phyloP scores from a whole-genome alignment of 140 eudicot genomes.

The Bidens hawaiensis region DNA sequence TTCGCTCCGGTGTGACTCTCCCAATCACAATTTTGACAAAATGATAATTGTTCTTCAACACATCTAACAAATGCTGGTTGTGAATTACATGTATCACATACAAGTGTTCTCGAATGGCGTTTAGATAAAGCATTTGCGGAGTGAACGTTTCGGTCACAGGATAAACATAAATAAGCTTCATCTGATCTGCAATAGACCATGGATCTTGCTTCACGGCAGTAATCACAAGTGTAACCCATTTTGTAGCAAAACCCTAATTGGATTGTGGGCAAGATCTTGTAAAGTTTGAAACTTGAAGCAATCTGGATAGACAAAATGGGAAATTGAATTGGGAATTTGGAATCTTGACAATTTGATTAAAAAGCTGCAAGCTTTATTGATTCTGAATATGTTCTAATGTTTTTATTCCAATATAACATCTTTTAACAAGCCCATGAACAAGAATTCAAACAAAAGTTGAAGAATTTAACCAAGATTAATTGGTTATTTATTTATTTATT shows the following conservation, averaged over 20 bases:
- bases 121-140: constrained; percentile 82
- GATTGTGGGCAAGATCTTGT: neutral
- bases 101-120: constrained; percentile 80
- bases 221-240: constrained; percentile 78
- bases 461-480: too few species aligned
- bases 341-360: constrained; percentile 19
- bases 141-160: constrained; percentile 84
- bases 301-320: constrained; percentile 17
- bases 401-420: constrained; percentile 2
- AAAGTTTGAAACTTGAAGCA: constrained; percentile 2
- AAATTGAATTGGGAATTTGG: constrained; percentile 2
- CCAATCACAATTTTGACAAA: constrained; percentile 81
- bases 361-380: constrained; percentile 17
- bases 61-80: constrained; percentile 80
- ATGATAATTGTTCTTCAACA: constrained; percentile 60
- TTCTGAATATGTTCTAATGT: too few species aligned
- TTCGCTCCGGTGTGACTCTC: constrained; percentile 44
- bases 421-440: neutral
- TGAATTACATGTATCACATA: constrained; percentile 70
- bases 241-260: neutral
- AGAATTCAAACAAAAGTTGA: constrained; percentile 10
- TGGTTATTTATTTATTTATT: too few species aligned
- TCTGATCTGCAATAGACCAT: constrained; percentile 85
- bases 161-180: constrained; percentile 77
- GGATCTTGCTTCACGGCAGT: constrained; percentile 74